phyloP scores from a whole-genome alignment of 1,139 yeast genomes.

The Yamadazyma siamensis region DNA sequence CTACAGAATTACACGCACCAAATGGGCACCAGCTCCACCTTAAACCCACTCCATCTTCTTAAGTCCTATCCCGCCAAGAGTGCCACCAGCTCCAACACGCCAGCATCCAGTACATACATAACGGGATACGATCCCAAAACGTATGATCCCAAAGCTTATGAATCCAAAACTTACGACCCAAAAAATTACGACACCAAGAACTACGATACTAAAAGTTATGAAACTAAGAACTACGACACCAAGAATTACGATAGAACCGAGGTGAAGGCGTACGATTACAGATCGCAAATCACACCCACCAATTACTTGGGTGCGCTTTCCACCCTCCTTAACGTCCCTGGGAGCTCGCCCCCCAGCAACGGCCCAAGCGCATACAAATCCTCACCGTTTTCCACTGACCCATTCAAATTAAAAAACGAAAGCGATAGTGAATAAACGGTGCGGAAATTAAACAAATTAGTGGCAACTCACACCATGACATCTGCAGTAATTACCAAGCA shows the following conservation, averaged over 20 bases:
- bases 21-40: too few relatives aligned
- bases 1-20: too few relatives aligned
- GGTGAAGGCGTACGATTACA: too few relatives aligned
- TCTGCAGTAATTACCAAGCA: background rate
- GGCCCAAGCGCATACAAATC: constrained; percentile 3
- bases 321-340: constrained; percentile 5
- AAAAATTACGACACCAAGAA: too few relatives aligned
- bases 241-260: too few relatives aligned
- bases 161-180: background rate
- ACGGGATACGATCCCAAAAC: constrained; percentile 1
- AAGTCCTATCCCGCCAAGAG: too few relatives aligned
- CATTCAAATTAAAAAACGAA: constrained; percentile 9
- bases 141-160: background rate
- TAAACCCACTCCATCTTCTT: constrained; percentile 25
- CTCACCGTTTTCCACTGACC: constrained; percentile 5
- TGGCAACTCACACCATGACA: too few relatives aligned
- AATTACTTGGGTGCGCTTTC: constrained; percentile 8
- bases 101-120: constrained; percentile 2
- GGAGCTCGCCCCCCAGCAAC: constrained; percentile 3
- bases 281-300: too few relatives aligned
- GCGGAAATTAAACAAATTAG: too few relatives aligned
- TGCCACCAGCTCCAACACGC: constrained; percentile 9
- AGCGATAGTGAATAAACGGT: constrained; percentile 10
- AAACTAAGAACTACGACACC: too few relatives aligned
- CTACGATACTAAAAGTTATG: too few relatives aligned